Evolutionary conservation across 805 yeast species (phyloP).

Genomic region (Pichia kluyveri): DNA sequence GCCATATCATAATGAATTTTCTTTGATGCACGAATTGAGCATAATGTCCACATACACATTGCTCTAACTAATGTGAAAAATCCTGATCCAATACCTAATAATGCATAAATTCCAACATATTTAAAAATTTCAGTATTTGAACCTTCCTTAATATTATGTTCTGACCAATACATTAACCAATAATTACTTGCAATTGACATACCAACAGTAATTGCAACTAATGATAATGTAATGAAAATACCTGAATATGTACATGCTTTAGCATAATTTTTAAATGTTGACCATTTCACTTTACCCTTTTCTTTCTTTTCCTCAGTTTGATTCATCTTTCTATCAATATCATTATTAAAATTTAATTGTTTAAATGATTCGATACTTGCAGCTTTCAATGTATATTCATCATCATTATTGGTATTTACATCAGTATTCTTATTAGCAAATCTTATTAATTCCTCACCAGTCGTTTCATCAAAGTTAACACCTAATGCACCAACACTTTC

Average conservation of each 20-base stretch:
- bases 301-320: constrained; percentile 46
- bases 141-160: constrained; percentile 35
- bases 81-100: constrained; percentile 46
- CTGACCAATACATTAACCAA: constrained; percentile 69
- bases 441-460: constrained; percentile 12
- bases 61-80: constrained; percentile 37
- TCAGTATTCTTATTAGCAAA: constrained; percentile 2
- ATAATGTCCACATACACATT: constrained; percentile 37
- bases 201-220: constrained; percentile 24
- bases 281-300: constrained; percentile 48
- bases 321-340: constrained; percentile 28
- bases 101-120: constrained; percentile 47
- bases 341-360: constrained; percentile 25
- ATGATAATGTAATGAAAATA: constrained; percentile 29
- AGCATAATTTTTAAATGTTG: constrained; percentile 45
- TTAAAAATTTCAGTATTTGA: constrained; percentile 33
- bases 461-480: constrained; percentile 9
- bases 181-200: constrained; percentile 38
- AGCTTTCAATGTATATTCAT: constrained; percentile 34
- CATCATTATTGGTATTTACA: constrained; percentile 8
- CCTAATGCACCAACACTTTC: constrained; percentile 10
- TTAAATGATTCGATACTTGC: constrained; percentile 59
- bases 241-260: constrained; percentile 51
- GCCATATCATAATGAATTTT: constrained; percentile 52
- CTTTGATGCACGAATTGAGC: constrained; percentile 49